A percentile compares a stretch with the other conserved stretches of the same genome.
Evolutionary conservation across 2,329 filamentous ascomycete species (phyloP).

Genomic region (Xylariaceae sp.): DNA sequence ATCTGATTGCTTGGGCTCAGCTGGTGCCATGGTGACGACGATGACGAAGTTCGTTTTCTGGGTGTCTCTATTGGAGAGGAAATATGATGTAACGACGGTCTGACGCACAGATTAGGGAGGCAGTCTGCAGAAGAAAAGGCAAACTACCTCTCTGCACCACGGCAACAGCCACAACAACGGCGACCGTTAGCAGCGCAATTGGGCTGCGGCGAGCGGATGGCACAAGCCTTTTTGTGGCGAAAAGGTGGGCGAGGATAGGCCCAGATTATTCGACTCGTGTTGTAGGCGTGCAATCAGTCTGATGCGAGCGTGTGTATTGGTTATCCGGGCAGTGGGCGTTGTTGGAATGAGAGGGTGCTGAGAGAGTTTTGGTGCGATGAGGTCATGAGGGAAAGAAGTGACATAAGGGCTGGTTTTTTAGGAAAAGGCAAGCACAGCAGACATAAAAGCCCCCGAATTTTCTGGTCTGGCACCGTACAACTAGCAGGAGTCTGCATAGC

Average conservation of each 20-base stretch:
- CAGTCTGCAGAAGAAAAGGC: constrained; percentile 31
- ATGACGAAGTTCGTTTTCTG: constrained; percentile 33
- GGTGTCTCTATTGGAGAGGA: constrained; percentile 25
- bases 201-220: constrained; percentile 14
- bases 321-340: constrained; percentile 20
- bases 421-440: constrained; percentile 34
- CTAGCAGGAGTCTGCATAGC: constrained; percentile 5
- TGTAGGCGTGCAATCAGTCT: constrained; percentile 12
- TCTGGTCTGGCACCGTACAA: constrained; percentile 11
- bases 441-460: constrained; percentile 34
- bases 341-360: constrained; percentile 22
- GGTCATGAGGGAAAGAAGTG: constrained; percentile 37
- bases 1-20: constrained; percentile 32
- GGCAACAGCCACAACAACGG: constrained; percentile 6
- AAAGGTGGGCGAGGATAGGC: constrained; percentile 4
- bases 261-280: constrained; percentile 15
- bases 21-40: constrained; percentile 35
- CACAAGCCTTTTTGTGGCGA: constrained; percentile 21
- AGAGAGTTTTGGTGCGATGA: constrained; percentile 33
- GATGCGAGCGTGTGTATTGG: constrained; percentile 13
- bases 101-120: constrained; percentile 30
- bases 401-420: constrained; percentile 37
- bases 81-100: constrained; percentile 35
- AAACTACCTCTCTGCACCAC: constrained; percentile 30
- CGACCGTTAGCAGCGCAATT: constrained; percentile 2